Base-by-base conservation (phyloP, 441 rosid genomes). In the Corymbia citriodora region DNA sequence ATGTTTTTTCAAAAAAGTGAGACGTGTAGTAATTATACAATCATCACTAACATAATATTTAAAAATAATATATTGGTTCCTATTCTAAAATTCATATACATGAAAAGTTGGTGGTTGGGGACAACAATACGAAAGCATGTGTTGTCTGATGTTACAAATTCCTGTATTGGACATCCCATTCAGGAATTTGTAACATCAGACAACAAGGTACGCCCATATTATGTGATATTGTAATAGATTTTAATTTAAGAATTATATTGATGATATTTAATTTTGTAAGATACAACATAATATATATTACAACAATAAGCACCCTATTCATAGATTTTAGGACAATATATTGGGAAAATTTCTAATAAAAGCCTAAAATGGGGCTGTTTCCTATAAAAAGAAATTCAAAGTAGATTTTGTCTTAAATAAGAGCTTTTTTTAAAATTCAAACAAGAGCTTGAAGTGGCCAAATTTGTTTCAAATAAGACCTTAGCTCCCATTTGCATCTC, bases 331-430 rank as follows among this genome's bases (percentile, higher is more conserved):
- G n/a, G 2, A 63, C 18, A 29, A 29, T 63, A 25, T 59, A 59
- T 59, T 59, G 1, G 65, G 65, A 59, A 59, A 25, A 4, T 59
- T 59, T 59, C 45, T 13, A 59, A 59, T 59, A 4, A 59, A 59
- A 0, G 1, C 7, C 13, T 59, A 0, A 59, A 59, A 14, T 10
- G n/a, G 65, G 25, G 25, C 1, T 59, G 3, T 59, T 59, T 59
- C 25, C 52, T 25, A 59, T 9, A 21, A 21, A 8, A 55, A 17
- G 7, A 55, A 0, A 5, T 23, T 2, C 3, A 0, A 25, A 59
- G 5, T 59, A 29, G 25, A 59, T 59, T 59, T 59, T 59, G 0
- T 59, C 25, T 25, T 1, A 25, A 57, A 57, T 1, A 52, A 53
- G 29, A 59, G 10, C 7, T 59, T 40, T 40, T 40, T 40, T 40